A percentile compares a stretch with the other conserved stretches of the same genome.
Evolutionary conservation across 306 rosid species (phyloP).

Genomic region (Quillaja saponaria): DNA sequence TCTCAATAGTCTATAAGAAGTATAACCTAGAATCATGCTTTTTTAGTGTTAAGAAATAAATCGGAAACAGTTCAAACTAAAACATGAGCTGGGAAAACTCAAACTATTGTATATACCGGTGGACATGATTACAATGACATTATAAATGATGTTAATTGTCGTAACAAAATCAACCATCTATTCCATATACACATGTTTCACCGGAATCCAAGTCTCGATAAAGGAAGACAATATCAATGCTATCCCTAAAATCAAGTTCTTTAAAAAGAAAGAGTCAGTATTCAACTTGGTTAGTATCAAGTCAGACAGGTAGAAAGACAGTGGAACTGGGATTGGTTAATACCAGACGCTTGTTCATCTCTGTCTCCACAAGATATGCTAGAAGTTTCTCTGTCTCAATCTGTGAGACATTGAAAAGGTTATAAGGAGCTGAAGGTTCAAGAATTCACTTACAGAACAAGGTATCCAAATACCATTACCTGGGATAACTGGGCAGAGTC

Average conservation of each 20-base stretch:
- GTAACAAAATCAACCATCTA: too few relatives aligned
- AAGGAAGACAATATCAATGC: too few relatives aligned
- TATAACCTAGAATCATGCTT: slow-evolving; percentile 1
- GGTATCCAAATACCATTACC: slow-evolving; percentile 48
- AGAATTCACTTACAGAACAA: slow-evolving; percentile 9
- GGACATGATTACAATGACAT: too few relatives aligned
- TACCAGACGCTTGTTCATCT: slow-evolving; percentile 90
- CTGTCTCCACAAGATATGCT: slow-evolving; percentile 93
- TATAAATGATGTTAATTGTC: too few relatives aligned
- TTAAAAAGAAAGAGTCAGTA: neutral
- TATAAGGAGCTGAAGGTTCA: slow-evolving; percentile 29
- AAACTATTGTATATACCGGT: too few relatives aligned
- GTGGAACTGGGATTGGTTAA: slow-evolving; percentile 17
- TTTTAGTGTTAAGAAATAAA: slow-evolving; percentile 14
- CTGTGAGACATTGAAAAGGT: slow-evolving; percentile 42
- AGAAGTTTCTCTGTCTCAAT: slow-evolving; percentile 97
- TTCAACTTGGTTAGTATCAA: slow-evolving; percentile 1
- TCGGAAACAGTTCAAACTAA: neutral
- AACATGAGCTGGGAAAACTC: neutral
- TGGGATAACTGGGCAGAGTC: slow-evolving; percentile 98
- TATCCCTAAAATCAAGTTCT: neutral
- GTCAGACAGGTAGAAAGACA: neutral
- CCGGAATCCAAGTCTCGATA: too few relatives aligned
- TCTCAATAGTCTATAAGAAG: slow-evolving; percentile 16
- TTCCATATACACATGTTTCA: too few relatives aligned